These are phyloP conservation scores for Fusarium austroafricanum DNA, from an alignment of 2,329 filamentous ascomycete species.

Conservation along the genomic window DNA sequence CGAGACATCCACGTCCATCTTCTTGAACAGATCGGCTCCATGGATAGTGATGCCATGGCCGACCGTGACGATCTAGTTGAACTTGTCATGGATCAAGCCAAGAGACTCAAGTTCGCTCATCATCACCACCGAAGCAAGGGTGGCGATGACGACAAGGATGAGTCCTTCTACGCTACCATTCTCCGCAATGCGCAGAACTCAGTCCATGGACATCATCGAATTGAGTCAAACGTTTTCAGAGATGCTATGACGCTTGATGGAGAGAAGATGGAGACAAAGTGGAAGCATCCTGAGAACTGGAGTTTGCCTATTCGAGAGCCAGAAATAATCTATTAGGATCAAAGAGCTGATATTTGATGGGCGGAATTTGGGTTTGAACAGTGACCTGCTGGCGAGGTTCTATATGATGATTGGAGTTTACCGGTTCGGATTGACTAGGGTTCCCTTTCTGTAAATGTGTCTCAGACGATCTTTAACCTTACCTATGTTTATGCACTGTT, in stretches of 20 bases:
- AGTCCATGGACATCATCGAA: not conserved
- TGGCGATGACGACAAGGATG: not conserved
- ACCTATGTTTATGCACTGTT: not conserved
- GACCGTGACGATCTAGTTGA: not conserved
- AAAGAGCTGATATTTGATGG: too few relatives aligned
- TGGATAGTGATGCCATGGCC: not conserved
- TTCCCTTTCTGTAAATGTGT: not conserved
- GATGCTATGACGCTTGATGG: not conserved
- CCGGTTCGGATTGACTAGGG: not conserved
- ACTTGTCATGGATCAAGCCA: not conserved
- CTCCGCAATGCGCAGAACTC: not conserved
- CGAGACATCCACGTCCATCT: constrained; percentile 6
- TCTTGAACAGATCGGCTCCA: not conserved
- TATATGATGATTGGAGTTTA: not conserved
- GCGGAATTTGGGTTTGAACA: not conserved
- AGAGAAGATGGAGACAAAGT: constrained; percentile 7
- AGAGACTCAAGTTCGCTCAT: not conserved
- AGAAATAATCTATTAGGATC: too few relatives aligned
- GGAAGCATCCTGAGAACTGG: constrained; percentile 12
- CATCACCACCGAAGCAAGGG: not conserved
- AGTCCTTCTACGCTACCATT: not conserved
- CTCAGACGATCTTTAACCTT: not conserved
- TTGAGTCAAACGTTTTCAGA: not conserved
- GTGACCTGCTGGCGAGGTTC: too few relatives aligned
- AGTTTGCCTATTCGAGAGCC: constrained; percentile 4